These are phyloP conservation scores for Fraxinus sp. DNA, from an alignment of 305 asterid species.

Conservation along the genomic window DNA sequence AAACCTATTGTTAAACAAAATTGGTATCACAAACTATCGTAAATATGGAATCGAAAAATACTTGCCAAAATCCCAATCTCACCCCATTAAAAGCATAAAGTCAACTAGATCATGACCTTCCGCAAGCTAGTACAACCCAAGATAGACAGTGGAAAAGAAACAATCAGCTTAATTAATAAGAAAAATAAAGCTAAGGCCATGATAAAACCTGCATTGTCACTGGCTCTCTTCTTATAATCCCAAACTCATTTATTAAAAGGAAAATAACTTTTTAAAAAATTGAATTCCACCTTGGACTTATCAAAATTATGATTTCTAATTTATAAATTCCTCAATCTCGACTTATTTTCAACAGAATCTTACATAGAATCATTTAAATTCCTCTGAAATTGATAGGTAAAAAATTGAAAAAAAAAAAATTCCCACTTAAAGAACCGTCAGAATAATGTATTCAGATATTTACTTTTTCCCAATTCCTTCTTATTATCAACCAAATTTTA, in stretches of 20 bases:
- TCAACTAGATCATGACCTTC: not conserved
- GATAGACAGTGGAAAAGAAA: not conserved
- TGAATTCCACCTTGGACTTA: not conserved
- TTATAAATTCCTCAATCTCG: not conserved
- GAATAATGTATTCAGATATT: not conserved
- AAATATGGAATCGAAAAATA: too few species aligned
- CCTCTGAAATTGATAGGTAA: not conserved
- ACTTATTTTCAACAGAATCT: not conserved
- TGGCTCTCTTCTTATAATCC: not conserved
- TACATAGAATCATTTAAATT: not conserved
- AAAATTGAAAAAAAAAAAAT: not conserved
- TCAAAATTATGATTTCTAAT: not conserved
- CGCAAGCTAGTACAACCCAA: not conserved
- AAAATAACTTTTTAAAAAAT: not conserved
- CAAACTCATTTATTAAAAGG: not conserved
- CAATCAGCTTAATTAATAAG: not conserved
- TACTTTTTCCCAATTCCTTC: constrained; percentile 1
- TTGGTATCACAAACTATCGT: too few species aligned
- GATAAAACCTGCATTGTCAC: not conserved
- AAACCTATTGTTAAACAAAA: too few species aligned
- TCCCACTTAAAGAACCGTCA: not conserved
- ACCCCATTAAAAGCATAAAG: not conserved
- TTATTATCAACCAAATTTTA: too few species aligned
- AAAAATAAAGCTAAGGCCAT: not conserved
- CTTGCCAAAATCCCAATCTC: not conserved